These are phyloP conservation scores for Pythium dissimile DNA, from an alignment of 352 stramenopile species.

Conservation along the genomic window DNA sequence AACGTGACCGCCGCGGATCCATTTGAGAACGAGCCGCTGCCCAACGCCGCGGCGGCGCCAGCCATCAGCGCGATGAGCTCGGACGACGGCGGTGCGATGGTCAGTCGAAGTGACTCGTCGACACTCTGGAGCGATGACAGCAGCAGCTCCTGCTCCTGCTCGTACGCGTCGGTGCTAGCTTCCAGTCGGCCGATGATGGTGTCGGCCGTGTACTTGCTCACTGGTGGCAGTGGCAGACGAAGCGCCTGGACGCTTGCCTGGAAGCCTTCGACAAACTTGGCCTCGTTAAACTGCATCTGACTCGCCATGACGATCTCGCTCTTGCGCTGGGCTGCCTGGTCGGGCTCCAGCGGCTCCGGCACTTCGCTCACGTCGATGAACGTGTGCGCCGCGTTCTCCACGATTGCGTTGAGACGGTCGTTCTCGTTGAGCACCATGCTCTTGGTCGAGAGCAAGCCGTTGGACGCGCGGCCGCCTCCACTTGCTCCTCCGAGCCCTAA, in stretches of 20 bases:
- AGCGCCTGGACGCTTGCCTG: conserved; percentile 41
- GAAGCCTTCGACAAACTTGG: conserved; percentile 56
- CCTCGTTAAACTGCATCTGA: conserved; percentile 44
- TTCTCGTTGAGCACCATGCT: conserved; percentile 62
- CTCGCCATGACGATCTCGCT: conserved; percentile 66
- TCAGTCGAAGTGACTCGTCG: conserved; percentile 45
- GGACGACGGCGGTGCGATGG: conserved; percentile 47
- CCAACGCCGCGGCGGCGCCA: conserved; percentile 14
- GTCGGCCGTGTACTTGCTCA: conserved; percentile 28
- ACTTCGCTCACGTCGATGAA: conserved; percentile 86
- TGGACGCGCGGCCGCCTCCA: conserved; percentile 34
- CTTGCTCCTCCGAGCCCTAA: conserved; percentile 25
- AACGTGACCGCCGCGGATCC: conserved; percentile 3
- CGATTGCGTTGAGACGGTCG: conserved; percentile 72
- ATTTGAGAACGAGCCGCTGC: conserved; percentile 11
- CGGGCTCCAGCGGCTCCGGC: conserved; percentile 68
- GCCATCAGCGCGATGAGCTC: conserved; percentile 68
- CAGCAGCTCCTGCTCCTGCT: conserved; percentile 58
- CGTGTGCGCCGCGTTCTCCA: conserved; percentile 68
- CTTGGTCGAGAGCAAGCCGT: conserved; percentile 45
- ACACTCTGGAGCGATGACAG: conserved; percentile 35
- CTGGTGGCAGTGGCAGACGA: conserved; percentile 28
- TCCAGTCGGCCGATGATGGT: conserved; percentile 50
- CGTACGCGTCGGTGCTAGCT: conserved; percentile 41
- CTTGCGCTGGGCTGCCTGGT: conserved; percentile 72